Evolutionary conservation across 225 moss, liverwort and hornwort genomes (phyloP), one percentile per base, ranked within the genome.

Genomic region (Physcomitrium patens): DNA sequence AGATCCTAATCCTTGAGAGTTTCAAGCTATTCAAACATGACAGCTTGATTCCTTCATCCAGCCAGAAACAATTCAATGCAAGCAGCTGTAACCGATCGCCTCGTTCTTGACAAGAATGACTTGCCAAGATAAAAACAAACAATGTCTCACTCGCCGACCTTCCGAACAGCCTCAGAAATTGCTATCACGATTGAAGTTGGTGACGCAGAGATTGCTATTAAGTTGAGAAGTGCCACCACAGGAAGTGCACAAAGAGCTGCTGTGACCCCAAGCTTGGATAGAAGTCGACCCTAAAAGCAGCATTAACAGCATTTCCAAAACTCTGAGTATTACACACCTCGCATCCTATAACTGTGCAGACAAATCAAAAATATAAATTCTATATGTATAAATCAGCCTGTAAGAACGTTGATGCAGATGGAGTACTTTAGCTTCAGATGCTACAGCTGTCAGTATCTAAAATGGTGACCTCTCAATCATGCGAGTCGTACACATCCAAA

Each of bases 71-170:
- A 60, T 43, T 46, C 41, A 65, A 60, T 53, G 37, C 44, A 72
- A 59, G 23, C 27, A 65, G 51, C 43, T 63, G 11, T 49, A 15
- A 49, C 2, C 31, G 7, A 3, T 37, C 31, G 55, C 65, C 45
- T 74, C 56, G 20, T 22, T 67, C 28, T 31, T 19, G 14, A 58
- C 59, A 76, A 19, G 16, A 68, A 22, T 41, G 67, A 50, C 48
- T 20, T 60, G 51, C 42, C 60, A 23, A 63, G 41, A 60, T 19
- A 22, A 26, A n/a, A 72, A 43, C 68, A 68, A 79, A 77, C 65
- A 84, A 73, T 75, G 78, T 37, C 83, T 78, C 82, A 81, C 83
- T 79, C 79, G 83, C 86, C 80, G 77, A 89, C 89, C 89, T 89
- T 89, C 69, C 86, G 84, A 69, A 85, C 68, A 74, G 81, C 89